Evolutionary conservation across 208 protist species (phyloP).

Genomic region (Vickermania ingenoplastis): DNA sequence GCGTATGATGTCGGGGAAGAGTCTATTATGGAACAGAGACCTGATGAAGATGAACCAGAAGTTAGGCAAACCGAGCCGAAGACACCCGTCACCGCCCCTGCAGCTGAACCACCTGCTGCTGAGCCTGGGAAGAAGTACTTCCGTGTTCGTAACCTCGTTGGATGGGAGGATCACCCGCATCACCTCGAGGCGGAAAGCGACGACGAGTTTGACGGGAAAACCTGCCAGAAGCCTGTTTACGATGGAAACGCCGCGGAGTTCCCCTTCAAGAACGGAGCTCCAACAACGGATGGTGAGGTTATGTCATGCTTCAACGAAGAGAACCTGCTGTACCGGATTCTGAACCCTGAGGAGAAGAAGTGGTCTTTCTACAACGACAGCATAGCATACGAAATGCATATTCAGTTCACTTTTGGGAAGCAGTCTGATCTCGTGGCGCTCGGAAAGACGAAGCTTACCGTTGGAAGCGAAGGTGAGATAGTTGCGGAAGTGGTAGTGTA

Average conservation of each 20-base stretch:
- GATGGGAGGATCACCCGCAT: slow-evolving; percentile 20
- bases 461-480: slow-evolving; percentile 22
- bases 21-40: not conserved
- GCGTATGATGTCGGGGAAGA: not conserved
- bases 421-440: slow-evolving; percentile 40
- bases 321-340: slow-evolving; percentile 71
- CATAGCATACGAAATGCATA: slow-evolving; percentile 58
- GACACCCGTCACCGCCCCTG: not conserved
- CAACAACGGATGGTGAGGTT: slow-evolving; percentile 40
- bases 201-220: slow-evolving; percentile 26
- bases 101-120: not conserved
- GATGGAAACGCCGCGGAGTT: slow-evolving; percentile 14
- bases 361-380: slow-evolving; percentile 83
- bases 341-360: slow-evolving; percentile 43
- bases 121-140: not conserved
- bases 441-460: slow-evolving; percentile 38
- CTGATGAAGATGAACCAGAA: not conserved
- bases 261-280: slow-evolving; percentile 58
- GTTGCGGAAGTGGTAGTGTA: slow-evolving; percentile 47
- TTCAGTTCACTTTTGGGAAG: slow-evolving; percentile 60
- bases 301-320: slow-evolving; percentile 71
- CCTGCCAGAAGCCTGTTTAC: slow-evolving; percentile 16
- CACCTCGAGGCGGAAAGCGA: slow-evolving; percentile 15
- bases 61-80: not conserved
- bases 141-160: slow-evolving; percentile 2